Evolutionary conservation across 345 rosid genomes (phyloP).

Genomic region (Aegle marmelos): DNA sequence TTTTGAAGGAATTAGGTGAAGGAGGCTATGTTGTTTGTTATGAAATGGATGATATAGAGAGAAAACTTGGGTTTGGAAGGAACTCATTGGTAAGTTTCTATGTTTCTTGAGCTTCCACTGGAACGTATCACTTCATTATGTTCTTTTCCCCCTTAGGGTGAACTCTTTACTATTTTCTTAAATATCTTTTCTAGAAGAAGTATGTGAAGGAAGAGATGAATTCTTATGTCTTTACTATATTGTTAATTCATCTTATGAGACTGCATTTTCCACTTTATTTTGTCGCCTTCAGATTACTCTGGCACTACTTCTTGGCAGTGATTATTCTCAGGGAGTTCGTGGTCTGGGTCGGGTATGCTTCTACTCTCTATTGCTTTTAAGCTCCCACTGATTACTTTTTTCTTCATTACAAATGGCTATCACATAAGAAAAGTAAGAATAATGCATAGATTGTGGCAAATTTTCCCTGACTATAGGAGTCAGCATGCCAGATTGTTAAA

Average conservation of each 20-base stretch:
- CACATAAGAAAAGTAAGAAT: not conserved
- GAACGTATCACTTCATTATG: constrained; percentile 1
- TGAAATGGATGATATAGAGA: constrained; percentile 86
- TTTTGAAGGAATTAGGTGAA: constrained; percentile 55
- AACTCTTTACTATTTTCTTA: constrained; percentile 6
- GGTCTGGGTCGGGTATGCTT: constrained; percentile 78
- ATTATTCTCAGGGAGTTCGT: constrained; percentile 77
- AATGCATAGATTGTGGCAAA: constrained; percentile 6
- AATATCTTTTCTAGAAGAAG: not conserved
- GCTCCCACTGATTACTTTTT: not conserved
- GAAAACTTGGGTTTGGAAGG: constrained; percentile 83
- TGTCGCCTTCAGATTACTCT: constrained; percentile 58
- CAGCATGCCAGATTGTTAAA: constrained; percentile 77
- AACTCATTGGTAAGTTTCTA: constrained; percentile 71
- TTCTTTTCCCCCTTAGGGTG: not conserved
- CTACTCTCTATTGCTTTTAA: constrained; percentile 17
- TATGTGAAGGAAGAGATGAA: not conserved
- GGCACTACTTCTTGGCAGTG: constrained; percentile 89
- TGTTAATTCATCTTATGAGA: not conserved
- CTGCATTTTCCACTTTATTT: not conserved
- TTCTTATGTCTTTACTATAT: not conserved
- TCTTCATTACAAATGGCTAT: not conserved
- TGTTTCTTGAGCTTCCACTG: constrained; percentile 18
- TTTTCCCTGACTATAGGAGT: constrained; percentile 45
- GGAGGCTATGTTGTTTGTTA: constrained; percentile 83